Percentiles rank a stretch among this genome's conserved stretches.
Evolutionary conservation across 371 early-diverging fungal species (phyloP).

Genomic region (Umbelopsis sp.): DNA sequence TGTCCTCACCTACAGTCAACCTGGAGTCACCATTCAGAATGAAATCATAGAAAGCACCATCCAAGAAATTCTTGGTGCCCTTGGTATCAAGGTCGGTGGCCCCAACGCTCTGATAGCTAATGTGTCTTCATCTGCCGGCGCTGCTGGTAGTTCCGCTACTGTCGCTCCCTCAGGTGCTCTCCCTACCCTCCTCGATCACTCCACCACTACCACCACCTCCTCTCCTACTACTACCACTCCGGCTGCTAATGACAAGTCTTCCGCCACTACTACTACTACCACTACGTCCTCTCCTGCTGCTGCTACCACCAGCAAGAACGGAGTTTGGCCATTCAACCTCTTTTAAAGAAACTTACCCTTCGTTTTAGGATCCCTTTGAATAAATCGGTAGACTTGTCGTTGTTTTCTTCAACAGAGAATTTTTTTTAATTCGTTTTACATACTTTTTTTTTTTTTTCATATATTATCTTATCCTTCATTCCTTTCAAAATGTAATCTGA

Average conservation of each 20-base stretch:
- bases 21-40: conserved; percentile 30
- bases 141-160: conserved; percentile 4
- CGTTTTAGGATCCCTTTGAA: conserved; percentile 1
- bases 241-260: conserved; percentile 1
- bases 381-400: conserved; percentile 6
- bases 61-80: too few relatives aligned
- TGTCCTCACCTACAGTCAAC: conserved; percentile 39
- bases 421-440: too few relatives aligned
- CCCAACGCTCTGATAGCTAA: conserved; percentile 8
- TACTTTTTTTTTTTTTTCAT: neutral
- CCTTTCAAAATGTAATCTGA: conserved; percentile 5
- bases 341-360: neutral
- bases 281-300: neutral
- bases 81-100: neutral
- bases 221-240: neutral
- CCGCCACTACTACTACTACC: conserved; percentile 5
- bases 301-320: conserved; percentile 3
- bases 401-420: too few relatives aligned
- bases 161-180: neutral
- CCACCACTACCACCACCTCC: conserved; percentile 5
- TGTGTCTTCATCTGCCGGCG: neutral
- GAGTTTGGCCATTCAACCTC: conserved; percentile 5
- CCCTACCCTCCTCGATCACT: neutral
- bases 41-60: conserved; percentile 15
- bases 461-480: neutral